A percentile compares a stretch with the other conserved stretches of the same genome.
These are phyloP conservation scores for Kernera saxatilis DNA, from an alignment of 345 rosid genomes.

Conservation along the genomic window DNA sequence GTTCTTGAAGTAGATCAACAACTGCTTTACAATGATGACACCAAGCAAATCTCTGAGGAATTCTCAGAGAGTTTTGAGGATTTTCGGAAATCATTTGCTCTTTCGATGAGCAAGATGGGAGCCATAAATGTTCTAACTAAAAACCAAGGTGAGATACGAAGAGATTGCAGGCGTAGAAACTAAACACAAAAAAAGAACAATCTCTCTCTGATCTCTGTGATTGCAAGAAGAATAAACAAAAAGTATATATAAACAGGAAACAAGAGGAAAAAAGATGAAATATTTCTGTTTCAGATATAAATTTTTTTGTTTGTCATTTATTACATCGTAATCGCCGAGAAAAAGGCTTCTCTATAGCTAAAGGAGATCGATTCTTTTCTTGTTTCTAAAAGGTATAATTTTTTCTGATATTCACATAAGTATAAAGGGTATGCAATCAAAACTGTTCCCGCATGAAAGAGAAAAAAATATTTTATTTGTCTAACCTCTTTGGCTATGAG, in stretches of 20 bases:
- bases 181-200: not conserved
- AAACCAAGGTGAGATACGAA: slow-evolving; percentile 52
- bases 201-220: not conserved
- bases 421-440: slow-evolving; percentile 23
- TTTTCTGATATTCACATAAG: slow-evolving; percentile 24
- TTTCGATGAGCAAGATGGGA: slow-evolving; percentile 69
- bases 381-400: not conserved
- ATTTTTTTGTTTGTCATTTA: slow-evolving; percentile 16
- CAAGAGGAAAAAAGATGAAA: not conserved
- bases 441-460: slow-evolving; percentile 17
- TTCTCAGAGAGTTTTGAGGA: slow-evolving; percentile 52
- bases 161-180: slow-evolving; percentile 44
- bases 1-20: slow-evolving; percentile 75
- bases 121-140: slow-evolving; percentile 55
- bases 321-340: slow-evolving; percentile 19
- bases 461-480: slow-evolving; percentile 24
- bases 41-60: slow-evolving; percentile 43
- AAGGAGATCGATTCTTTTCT: slow-evolving; percentile 9
- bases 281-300: slow-evolving; percentile 29
- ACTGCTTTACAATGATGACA: slow-evolving; percentile 40
- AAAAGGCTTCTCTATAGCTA: slow-evolving; percentile 18
- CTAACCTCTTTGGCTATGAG: slow-evolving; percentile 44
- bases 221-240: slow-evolving; percentile 8
- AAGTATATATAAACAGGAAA: slow-evolving; percentile 9
- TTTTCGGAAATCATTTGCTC: slow-evolving; percentile 52